These are phyloP conservation scores for Litsea cubeba DNA, from an alignment of 164 flowering plant species.

Conservation along the genomic window DNA sequence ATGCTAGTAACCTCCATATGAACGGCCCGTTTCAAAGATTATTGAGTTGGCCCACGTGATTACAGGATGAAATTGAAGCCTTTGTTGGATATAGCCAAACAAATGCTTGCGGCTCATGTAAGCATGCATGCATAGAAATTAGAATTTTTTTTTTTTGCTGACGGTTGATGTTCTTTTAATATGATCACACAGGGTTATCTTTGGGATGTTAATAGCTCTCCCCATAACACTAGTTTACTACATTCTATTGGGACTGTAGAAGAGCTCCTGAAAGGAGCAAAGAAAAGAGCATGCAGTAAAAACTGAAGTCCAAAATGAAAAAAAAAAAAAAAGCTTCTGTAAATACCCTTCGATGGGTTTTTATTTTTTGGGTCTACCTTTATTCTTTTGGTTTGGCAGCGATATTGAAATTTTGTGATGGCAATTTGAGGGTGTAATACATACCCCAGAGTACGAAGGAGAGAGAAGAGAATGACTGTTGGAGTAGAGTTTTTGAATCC, in stretches of 20 bases:
- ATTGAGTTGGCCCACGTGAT: too few species aligned
- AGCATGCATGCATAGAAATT: too few species aligned
- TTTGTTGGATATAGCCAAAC: too few species aligned
- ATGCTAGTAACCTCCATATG: too few species aligned
- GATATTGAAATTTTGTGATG: background rate
- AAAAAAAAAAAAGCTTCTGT: background rate
- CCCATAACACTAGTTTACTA: conserved; percentile 93
- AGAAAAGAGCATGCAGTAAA: background rate
- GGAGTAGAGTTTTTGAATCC: too few species aligned
- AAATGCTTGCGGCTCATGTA: too few species aligned
- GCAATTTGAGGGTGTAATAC: background rate
- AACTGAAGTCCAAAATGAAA: background rate
- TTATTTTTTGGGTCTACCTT: background rate
- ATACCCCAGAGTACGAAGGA: too few species aligned
- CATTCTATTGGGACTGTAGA: conserved; percentile 76
- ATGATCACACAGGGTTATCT: conserved; percentile 72
- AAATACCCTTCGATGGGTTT: background rate
- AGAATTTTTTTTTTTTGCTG: too few species aligned
- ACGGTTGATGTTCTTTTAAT: too few species aligned
- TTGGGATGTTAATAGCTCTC: conserved; percentile 92
- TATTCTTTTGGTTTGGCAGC: background rate
- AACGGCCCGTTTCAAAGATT: too few species aligned
- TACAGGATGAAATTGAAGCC: too few species aligned
- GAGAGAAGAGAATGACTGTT: too few species aligned
- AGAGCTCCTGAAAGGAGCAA: background rate